Evolutionary conservation across 1,139 yeast species (phyloP).

Genomic region (Casaregolazyma suthepensis): DNA sequence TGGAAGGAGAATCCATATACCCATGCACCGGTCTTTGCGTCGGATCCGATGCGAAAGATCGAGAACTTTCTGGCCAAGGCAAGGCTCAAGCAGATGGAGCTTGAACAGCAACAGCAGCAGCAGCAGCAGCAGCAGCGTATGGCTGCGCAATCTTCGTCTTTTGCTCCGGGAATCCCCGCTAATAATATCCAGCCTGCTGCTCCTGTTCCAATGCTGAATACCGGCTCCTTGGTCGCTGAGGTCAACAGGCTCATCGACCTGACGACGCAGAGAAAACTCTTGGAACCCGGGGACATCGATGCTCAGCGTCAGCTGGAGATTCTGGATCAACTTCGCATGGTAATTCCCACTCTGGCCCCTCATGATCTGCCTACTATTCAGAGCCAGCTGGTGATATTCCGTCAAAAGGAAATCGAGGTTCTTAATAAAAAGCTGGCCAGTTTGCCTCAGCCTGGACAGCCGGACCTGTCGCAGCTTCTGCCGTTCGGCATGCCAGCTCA

Average conservation of each 20-base stretch:
- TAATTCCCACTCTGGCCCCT: constrained; percentile 23
- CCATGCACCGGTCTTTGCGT: constrained; percentile 67
- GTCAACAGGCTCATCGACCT: constrained; percentile 39
- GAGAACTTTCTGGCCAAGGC: constrained; percentile 66
- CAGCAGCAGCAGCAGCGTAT: constrained; percentile 10
- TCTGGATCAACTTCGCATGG: constrained; percentile 28
- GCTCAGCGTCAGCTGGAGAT: constrained; percentile 33
- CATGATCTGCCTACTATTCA: constrained; percentile 38
- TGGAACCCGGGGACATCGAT: constrained; percentile 37
- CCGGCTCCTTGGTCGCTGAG: constrained; percentile 29
- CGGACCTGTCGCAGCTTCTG: constrained; percentile 5
- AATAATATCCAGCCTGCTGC: neutral
- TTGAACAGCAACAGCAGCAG: constrained; percentile 23
- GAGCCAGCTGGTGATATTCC: constrained; percentile 35
- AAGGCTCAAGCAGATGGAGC: constrained; percentile 34
- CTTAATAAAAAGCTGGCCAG: constrained; percentile 11
- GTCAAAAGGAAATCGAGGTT: constrained; percentile 27
- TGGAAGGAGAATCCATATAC: constrained; percentile 71
- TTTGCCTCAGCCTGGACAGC: constrained; percentile 5
- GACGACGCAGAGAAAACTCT: constrained; percentile 35
- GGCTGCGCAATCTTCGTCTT: constrained; percentile 7
- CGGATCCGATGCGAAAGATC: constrained; percentile 62
- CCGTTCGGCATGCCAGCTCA: constrained; percentile 1
- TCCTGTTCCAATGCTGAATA: constrained; percentile 19
- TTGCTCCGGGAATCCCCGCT: neutral